A percentile compares a stretch with the other conserved stretches of the same genome.
Conservation (phyloP, 306 rosid genomes). For the Trifolium repens region DNA sequence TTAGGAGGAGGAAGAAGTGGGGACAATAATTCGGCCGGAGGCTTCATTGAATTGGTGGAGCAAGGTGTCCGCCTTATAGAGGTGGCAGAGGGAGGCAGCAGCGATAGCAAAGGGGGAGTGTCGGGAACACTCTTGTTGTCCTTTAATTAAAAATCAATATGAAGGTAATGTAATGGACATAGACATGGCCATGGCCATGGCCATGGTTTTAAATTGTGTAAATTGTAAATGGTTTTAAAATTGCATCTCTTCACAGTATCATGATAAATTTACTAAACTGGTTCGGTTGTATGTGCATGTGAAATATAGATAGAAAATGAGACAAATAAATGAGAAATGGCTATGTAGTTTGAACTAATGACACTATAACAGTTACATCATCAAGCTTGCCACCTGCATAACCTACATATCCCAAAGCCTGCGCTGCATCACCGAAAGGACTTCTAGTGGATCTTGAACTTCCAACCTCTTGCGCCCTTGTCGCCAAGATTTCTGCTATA, state of each 20-base stretch:
- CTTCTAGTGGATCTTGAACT: constrained; percentile 55
- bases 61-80: no score
- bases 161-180: no score
- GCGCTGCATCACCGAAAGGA: constrained; percentile 79
- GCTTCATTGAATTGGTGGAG: no score
- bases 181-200: no score
- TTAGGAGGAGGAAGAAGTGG: no score
- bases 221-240: background rate
- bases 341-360: constrained; percentile 54
- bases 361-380: constrained; percentile 69
- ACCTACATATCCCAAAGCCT: constrained; percentile 68
- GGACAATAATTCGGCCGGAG: no score
- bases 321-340: constrained; percentile 2
- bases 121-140: no score
- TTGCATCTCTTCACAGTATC: background rate
- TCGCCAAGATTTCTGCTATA: constrained; percentile 64
- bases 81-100: no score
- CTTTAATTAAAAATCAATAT: no score
- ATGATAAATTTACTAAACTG: constrained; percentile 36
- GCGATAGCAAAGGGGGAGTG: no score
- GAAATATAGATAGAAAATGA: constrained; percentile 11
- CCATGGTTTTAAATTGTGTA: no score
- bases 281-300: constrained; percentile 28
- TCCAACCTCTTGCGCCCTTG: constrained; percentile 74
- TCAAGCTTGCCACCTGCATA: constrained; percentile 78